These are phyloP conservation scores for Acmispon strigosus DNA, from an alignment of 306 rosid species.

Conservation along the genomic window DNA sequence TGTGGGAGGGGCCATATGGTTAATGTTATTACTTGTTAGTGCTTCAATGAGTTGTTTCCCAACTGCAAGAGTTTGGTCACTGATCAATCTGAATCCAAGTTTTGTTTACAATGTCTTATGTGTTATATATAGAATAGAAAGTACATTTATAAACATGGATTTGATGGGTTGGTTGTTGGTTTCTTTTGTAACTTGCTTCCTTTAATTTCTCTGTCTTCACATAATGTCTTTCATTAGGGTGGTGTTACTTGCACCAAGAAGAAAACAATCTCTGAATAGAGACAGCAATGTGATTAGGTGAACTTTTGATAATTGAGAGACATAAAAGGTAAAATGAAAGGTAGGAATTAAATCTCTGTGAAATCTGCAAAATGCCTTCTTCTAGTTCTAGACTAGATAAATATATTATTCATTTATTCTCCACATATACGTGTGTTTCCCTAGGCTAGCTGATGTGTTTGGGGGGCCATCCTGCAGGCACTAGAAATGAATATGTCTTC, in stretches of 20 bases:
- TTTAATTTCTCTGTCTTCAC: slow-evolving; percentile 8
- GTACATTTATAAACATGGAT: slow-evolving; percentile 56
- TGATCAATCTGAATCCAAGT: slow-evolving; percentile 17
- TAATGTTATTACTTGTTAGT: slow-evolving; percentile 33
- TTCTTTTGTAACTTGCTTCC: slow-evolving; percentile 23
- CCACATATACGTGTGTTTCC: background rate
- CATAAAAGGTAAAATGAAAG: background rate
- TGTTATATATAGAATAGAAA: slow-evolving; percentile 1
- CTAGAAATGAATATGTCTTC: background rate
- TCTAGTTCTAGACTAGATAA: background rate
- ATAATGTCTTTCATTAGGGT: background rate
- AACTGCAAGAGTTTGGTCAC: slow-evolving; percentile 37
- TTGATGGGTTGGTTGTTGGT: slow-evolving; percentile 55
- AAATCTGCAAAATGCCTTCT: background rate
- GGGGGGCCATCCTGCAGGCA: slow-evolving; percentile 9
- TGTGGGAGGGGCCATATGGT: slow-evolving; percentile 44
- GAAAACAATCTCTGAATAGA: background rate
- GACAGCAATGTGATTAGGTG: background rate
- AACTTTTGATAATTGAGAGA: background rate
- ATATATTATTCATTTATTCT: background rate
- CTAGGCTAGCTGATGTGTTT: slow-evolving; percentile 6
- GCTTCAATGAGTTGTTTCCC: slow-evolving; percentile 87
- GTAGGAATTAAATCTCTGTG: slow-evolving; percentile 5
- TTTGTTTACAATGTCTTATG: slow-evolving; percentile 26
- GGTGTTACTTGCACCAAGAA: background rate